These are phyloP conservation scores for Starmera amethionina DNA, from an alignment of 805 yeast species.

Conservation along the genomic window DNA sequence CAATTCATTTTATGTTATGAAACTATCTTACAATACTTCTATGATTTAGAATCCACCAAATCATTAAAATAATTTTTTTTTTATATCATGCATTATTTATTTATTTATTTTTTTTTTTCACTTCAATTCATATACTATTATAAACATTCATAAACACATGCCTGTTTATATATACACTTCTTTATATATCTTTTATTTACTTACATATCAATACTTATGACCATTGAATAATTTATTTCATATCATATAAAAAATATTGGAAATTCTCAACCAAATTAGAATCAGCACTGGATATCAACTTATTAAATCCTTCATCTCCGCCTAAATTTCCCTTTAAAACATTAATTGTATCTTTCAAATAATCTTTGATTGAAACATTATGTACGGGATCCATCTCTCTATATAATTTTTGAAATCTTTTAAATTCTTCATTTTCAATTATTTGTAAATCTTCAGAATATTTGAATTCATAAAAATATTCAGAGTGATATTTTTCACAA, in stretches of 20 bases:
- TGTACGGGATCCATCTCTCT: slow-evolving; percentile 42
- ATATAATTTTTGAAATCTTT: slow-evolving; percentile 28
- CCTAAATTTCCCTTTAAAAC: slow-evolving; percentile 3
- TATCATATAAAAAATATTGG: slow-evolving; percentile 11
- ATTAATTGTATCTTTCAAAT: slow-evolving; percentile 24
- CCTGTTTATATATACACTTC: too few species aligned
- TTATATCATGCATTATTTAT: background rate
- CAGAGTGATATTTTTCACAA: slow-evolving; percentile 39
- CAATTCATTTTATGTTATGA: slow-evolving; percentile 71
- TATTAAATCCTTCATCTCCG: slow-evolving; percentile 6
- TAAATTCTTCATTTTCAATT: slow-evolving; percentile 31
- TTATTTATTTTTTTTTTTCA: background rate
- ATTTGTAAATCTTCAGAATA: slow-evolving; percentile 14
- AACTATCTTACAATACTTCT: slow-evolving; percentile 23
- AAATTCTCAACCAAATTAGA: slow-evolving; percentile 14
- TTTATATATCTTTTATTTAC: too few species aligned
- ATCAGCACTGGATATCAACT: slow-evolving; percentile 5
- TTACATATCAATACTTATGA: background rate
- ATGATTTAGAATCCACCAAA: background rate
- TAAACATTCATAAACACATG: slow-evolving; percentile 14
- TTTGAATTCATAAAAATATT: slow-evolving; percentile 23
- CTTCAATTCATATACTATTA: slow-evolving; percentile 12
- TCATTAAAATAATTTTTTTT: background rate
- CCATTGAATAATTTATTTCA: slow-evolving; percentile 9
- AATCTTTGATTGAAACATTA: slow-evolving; percentile 37